Percentiles rank a stretch among this genome's conserved stretches.
Evolutionary conservation across 225 moss, liverwort and hornwort genomes (phyloP).

Genomic region (Thuidium tamariscinum): DNA sequence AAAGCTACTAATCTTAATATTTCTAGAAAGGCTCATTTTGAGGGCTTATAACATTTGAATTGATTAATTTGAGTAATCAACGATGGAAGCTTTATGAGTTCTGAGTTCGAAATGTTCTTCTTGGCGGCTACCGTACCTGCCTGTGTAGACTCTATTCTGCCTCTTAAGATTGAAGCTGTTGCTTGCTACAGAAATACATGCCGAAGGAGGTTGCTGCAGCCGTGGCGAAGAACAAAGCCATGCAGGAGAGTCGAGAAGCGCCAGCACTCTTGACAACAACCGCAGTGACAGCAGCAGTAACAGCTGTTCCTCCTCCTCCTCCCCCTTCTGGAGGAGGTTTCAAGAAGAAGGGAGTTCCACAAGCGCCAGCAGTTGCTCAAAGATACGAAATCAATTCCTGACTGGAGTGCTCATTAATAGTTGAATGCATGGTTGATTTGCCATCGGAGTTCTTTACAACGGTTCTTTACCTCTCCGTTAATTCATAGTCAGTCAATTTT

Average conservation of each 20-base stretch:
- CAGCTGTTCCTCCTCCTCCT: conserved; percentile 2
- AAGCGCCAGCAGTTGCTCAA: conserved; percentile 41
- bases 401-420: not conserved
- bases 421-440: not conserved
- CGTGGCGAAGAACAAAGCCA: conserved; percentile 82
- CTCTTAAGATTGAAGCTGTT: not conserved
- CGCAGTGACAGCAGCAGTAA: not conserved
- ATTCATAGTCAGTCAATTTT: conserved; percentile 16
- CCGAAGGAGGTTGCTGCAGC: conserved; percentile 93
- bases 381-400: conserved; percentile 37
- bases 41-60: not conserved
- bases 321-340: conserved; percentile 6
- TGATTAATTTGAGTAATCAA: not conserved
- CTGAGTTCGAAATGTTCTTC: not conserved
- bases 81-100: not conserved
- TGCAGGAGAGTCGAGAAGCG: conserved; percentile 28
- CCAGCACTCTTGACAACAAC: conserved; percentile 7
- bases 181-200: conserved; percentile 74
- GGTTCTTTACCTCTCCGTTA: not conserved
- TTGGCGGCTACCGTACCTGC: not conserved
- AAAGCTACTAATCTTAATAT: not conserved
- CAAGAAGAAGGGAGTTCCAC: conserved; percentile 47
- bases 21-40: not conserved
- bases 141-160: not conserved
- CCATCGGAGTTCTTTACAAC: not conserved